Evolutionary conservation across 345 rosid species (phyloP), one percentile per base, ranked within the genome.

Genomic region (Populus nigra): DNA sequence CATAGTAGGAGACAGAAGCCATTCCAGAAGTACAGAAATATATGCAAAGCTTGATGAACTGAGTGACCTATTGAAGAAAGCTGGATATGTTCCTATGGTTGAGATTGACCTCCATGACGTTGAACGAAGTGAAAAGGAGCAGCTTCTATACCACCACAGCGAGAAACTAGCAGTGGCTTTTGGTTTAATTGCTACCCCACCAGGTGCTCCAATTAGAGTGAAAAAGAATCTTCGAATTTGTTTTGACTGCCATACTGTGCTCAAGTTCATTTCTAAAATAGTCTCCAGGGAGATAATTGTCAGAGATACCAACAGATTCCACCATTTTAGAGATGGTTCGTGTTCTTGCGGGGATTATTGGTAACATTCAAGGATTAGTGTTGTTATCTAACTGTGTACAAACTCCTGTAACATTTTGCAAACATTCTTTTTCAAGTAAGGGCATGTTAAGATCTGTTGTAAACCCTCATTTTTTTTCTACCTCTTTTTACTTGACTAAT

Each of bases 271-370:
- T 61, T 79, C 85, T 69, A 83, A 86, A 74, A 86, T 90, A 22
- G 88, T 83, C 63, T 85, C 91, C 5, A 81, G 92, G 77, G 90
- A 89, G 80, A 89, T 89, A 22, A 88, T 89, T 50, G 85, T 90
- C 65, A 89, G 90, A 82, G 94, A 90, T 79, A 75, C 78, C 65
- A 89, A 89, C 78, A 83, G 94, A 73, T 89, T 83, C 85, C 94
- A 90, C 72, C 91, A 86, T 85, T 88, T 90, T 76, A 84, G 73
- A 79, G 85, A 88, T 74, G 94, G 94, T 53, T 85, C 82, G 33
- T 90, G 94, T 85, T 90, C 92, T 62, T 90, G 91, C 63, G 87
- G 91, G 49, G 91, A 89, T 83, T 90, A 88, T 72, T 90, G 91
- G 94, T 90, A 74, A 71, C 27, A 39, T 27, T 43, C 17, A 7